phyloP scores from a whole-genome alignment of 2,329 filamentous ascomycete genomes.

The Arthrobotrys musiformis region DNA sequence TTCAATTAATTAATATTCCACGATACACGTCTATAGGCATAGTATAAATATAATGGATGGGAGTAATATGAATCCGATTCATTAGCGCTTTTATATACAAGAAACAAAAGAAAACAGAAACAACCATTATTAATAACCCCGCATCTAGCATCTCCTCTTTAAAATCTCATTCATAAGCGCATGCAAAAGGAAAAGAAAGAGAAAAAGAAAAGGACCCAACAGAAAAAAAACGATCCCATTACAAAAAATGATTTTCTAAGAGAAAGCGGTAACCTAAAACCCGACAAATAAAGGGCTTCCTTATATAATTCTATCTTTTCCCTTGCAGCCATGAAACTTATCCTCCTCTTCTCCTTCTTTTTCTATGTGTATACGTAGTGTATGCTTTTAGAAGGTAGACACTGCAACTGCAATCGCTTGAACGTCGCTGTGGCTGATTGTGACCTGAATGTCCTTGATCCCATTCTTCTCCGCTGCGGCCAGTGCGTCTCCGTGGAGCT shows the following conservation, averaged over 20 bases:
- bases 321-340: not conserved
- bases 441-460: constrained; percentile 88
- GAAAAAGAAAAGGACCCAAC: not conserved
- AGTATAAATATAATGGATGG: not conserved
- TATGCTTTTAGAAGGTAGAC: constrained; percentile 78
- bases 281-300: not conserved
- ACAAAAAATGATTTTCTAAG: constrained; percentile 11
- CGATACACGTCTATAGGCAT: too few species aligned
- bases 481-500: constrained; percentile 89
- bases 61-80: constrained; percentile 4
- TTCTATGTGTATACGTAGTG: not conserved
- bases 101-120: not conserved
- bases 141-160: not conserved
- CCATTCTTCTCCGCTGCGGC: constrained; percentile 84
- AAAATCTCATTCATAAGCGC: too few species aligned
- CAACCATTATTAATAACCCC: constrained; percentile 4
- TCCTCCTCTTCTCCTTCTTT: not conserved
- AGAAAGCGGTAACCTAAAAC: not conserved
- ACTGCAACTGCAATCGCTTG: constrained; percentile 96
- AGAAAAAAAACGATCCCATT: constrained; percentile 3
- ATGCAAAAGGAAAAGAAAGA: not conserved
- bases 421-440: constrained; percentile 92
- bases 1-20: too few species aligned
- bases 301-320: constrained; percentile 18
- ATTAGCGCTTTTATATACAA: constrained; percentile 44